Conservation (phyloP, 352 stramenopile genomes). For the Phytophthora macrochlamydospora region DNA sequence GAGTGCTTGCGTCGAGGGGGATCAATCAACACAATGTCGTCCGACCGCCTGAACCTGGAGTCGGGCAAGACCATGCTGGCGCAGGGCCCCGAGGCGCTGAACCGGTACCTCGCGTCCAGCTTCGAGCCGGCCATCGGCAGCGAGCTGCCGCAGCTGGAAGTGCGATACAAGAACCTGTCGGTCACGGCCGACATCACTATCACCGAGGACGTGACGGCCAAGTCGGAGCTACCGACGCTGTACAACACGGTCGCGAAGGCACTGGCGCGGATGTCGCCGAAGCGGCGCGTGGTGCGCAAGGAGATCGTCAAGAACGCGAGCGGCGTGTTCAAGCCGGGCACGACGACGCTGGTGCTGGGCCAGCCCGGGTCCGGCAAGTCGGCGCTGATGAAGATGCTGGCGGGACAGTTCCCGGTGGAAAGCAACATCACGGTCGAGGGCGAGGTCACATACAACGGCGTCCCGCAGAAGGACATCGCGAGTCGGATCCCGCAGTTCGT, state of each 20-base stretch:
- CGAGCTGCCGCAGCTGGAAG: slow-evolving; percentile 30
- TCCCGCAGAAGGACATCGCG: slow-evolving; percentile 11
- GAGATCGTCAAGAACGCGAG: slow-evolving; percentile 33
- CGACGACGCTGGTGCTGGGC: slow-evolving; percentile 25
- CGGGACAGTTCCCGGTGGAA: slow-evolving; percentile 20
- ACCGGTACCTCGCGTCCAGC: slow-evolving; percentile 9
- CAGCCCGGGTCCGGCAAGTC: slow-evolving; percentile 29
- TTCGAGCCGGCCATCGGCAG: slow-evolving; percentile 26
- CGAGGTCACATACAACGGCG: slow-evolving; percentile 32
- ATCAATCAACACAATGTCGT: background rate
- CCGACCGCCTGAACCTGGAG: slow-evolving; percentile 1
- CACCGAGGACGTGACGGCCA: slow-evolving; percentile 13
- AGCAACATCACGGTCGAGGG: slow-evolving; percentile 25
- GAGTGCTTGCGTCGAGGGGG: background rate
- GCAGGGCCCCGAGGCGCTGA: slow-evolving; percentile 6
- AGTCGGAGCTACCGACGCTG: slow-evolving; percentile 37
- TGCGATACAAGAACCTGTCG: slow-evolving; percentile 35
- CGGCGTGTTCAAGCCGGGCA: slow-evolving; percentile 29
- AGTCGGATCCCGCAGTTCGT: slow-evolving; percentile 27
- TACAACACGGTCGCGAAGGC: slow-evolving; percentile 19
- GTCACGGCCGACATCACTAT: slow-evolving; percentile 36
- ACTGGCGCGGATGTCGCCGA: slow-evolving; percentile 10
- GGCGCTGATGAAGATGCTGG: slow-evolving; percentile 27
- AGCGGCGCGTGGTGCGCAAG: slow-evolving; percentile 17
- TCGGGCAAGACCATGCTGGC: slow-evolving; percentile 13